Conservation (phyloP, 2,329 filamentous ascomycete genomes). For the Colletotrichum sp. region DNA sequence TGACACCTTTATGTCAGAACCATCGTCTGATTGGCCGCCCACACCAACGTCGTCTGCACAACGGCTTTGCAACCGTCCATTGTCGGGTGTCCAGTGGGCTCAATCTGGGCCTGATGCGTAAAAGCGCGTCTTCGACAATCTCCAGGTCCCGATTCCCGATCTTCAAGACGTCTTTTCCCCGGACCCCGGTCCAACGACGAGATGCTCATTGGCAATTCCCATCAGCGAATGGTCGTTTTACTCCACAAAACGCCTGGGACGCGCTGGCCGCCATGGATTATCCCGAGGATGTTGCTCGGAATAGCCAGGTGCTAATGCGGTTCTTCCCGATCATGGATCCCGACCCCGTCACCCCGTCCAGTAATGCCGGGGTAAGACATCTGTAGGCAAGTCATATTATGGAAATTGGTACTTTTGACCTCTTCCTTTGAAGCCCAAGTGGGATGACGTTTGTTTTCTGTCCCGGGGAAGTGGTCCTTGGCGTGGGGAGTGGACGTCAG, state of each 20-base stretch:
- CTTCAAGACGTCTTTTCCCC: constrained; percentile 12
- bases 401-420: background rate
- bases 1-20: background rate
- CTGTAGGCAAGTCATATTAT: constrained; percentile 2
- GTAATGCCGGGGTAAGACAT: constrained; percentile 19
- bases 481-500: background rate
- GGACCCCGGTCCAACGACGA: constrained; percentile 12
- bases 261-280: constrained; percentile 16
- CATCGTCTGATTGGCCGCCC: constrained; percentile 9
- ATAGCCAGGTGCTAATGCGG: constrained; percentile 19
- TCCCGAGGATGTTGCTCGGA: constrained; percentile 19
- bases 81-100: constrained; percentile 3
- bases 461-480: background rate
- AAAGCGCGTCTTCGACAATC: constrained; percentile 18
- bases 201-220: constrained; percentile 13
- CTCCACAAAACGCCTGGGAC: constrained; percentile 8
- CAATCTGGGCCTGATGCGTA: constrained; percentile 9
- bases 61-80: background rate
- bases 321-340: constrained; percentile 22
- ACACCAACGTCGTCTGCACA: background rate
- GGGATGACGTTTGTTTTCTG: constrained; percentile 1
- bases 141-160: constrained; percentile 14
- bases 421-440: background rate
- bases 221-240: background rate
- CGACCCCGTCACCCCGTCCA: constrained; percentile 15